Conservation (phyloP, 2,329 filamentous ascomycete genomes). For the Diaporthe ilicicola region DNA sequence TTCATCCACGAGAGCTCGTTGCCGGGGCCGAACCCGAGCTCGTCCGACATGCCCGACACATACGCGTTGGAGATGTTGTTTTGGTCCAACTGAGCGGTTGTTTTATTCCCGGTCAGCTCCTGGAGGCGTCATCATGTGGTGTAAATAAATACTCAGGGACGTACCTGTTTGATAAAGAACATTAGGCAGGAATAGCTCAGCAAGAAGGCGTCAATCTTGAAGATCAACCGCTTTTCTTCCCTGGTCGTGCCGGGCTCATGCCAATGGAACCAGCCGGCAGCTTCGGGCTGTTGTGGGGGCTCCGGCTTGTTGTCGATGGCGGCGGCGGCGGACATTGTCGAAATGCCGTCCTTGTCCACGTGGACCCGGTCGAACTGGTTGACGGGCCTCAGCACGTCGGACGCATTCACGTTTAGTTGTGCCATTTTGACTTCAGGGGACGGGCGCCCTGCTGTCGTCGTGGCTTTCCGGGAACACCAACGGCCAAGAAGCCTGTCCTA, state of each 20-base stretch:
- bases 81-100: conserved; percentile 47
- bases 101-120: not conserved
- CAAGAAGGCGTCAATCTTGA: conserved; percentile 60
- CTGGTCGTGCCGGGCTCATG: conserved; percentile 50
- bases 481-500: no score
- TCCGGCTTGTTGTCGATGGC: no score
- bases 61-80: conserved; percentile 59
- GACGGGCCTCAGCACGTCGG: no score
- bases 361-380: no score
- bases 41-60: conserved; percentile 55
- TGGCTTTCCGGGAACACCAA: no score
- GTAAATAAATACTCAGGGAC: not conserved
- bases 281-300: not conserved
- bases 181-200: conserved; percentile 50
- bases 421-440: no score
- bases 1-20: conserved; percentile 56
- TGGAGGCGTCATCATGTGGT: not conserved
- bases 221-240: conserved; percentile 54
- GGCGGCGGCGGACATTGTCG: not conserved
- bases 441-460: no score
- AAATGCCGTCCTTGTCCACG: not conserved
- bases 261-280: conserved; percentile 49
- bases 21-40: conserved; percentile 51
- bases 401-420: no score
- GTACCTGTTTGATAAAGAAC: conserved; percentile 52